These are phyloP conservation scores for Bothriochloa decipiens DNA, from an alignment of 176 grass and related monocot species.

Conservation along the genomic window DNA sequence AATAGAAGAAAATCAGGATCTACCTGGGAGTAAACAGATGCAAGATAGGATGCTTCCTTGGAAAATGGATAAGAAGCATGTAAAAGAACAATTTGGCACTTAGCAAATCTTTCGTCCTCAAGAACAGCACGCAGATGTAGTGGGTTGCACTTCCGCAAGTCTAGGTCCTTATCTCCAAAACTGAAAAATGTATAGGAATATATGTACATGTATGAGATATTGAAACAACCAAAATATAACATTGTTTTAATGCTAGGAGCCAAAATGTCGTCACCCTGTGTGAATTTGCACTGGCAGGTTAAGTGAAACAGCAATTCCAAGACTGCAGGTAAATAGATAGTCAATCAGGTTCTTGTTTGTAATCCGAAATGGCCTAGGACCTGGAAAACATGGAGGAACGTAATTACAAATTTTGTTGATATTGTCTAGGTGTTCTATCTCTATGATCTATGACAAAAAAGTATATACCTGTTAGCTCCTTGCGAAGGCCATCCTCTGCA, in stretches of 20 bases:
- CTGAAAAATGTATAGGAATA: slow-evolving; percentile 61
- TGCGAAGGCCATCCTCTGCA: slow-evolving; percentile 81
- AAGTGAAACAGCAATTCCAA: slow-evolving; percentile 64
- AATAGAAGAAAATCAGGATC: slow-evolving; percentile 3
- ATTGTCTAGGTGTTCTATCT: not conserved
- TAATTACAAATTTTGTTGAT: slow-evolving; percentile 20
- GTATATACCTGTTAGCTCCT: slow-evolving; percentile 68
- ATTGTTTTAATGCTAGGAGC: slow-evolving; percentile 10
- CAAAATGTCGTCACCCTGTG: slow-evolving; percentile 73
- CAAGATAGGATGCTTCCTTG: slow-evolving; percentile 98
- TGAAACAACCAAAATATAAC: slow-evolving; percentile 33
- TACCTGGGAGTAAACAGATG: slow-evolving; percentile 98
- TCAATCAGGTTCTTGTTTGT: slow-evolving; percentile 91
- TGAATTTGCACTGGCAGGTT: slow-evolving; percentile 91
- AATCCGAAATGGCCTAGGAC: slow-evolving; percentile 67
- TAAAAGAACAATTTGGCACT: slow-evolving; percentile 88
- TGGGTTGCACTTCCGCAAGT: slow-evolving; percentile 88
- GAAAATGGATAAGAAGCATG: slow-evolving; percentile 99
- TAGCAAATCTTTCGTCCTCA: slow-evolving; percentile 78
- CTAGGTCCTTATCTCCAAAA: slow-evolving; percentile 94
- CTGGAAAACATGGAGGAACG: slow-evolving; percentile 60
- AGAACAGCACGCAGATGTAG: slow-evolving; percentile 83
- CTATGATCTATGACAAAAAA: not conserved
- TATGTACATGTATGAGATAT: slow-evolving; percentile 30
- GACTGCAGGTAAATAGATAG: slow-evolving; percentile 85